Conservation (phyloP, 1,139 yeast genomes). For the Geotrichum carabidarum region DNA sequence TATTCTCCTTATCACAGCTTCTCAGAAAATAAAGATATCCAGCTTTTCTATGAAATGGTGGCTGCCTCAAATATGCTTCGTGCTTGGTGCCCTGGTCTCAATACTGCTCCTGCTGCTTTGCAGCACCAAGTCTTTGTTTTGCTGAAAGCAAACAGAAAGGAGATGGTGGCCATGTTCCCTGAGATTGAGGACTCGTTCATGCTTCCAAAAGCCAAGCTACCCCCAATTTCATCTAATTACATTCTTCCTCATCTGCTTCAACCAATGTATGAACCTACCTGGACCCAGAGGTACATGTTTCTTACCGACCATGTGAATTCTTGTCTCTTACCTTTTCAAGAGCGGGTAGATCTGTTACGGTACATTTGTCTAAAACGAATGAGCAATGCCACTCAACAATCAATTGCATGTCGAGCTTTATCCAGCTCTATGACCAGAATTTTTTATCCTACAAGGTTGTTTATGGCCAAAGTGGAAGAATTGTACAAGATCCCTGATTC, state of each 20-base stretch:
- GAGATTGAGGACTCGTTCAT: not conserved
- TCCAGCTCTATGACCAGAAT: not conserved
- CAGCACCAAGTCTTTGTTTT: not conserved
- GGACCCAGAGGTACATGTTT: not conserved
- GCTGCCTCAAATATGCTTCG: conserved; percentile 4
- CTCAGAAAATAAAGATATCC: not conserved
- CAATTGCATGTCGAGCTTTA: not conserved
- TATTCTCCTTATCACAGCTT: not conserved
- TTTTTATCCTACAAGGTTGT: not conserved
- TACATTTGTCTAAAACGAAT: not conserved
- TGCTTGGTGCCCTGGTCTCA: conserved; percentile 10
- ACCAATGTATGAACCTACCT: conserved; percentile 2
- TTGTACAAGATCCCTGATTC: not conserved
- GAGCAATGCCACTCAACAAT: conserved; percentile 1
- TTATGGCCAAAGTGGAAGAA: not conserved
- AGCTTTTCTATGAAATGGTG: not conserved
- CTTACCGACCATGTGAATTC: not conserved
- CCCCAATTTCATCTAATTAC: conserved; percentile 4
- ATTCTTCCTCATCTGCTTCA: conserved; percentile 1
- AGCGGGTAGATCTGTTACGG: conserved; percentile 5
- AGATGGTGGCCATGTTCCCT: not conserved
- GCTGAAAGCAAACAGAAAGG: not conserved
- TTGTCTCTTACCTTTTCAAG: not conserved
- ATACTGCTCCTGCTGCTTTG: conserved; percentile 7
- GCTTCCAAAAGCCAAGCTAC: conserved; percentile 3